Evolutionary conservation across 2,329 filamentous ascomycete species (phyloP), one percentile per base, ranked within the genome.

Genomic region (Cercospora sp.): DNA sequence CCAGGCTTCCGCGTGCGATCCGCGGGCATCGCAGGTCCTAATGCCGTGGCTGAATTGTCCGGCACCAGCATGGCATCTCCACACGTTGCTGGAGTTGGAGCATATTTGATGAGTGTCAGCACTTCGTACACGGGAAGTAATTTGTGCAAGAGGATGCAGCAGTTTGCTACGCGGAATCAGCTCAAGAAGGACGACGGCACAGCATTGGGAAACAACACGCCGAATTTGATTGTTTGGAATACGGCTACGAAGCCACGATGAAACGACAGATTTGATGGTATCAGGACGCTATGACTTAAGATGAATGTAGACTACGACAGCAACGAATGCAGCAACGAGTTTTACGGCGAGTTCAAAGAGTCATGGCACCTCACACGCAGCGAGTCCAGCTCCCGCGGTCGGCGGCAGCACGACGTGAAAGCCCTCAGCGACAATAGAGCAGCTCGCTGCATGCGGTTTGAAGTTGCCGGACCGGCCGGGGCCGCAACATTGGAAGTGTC

Each of bases 1-100:
- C 85, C 86, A 3, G 86, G 86, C 28, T 78, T 83, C 70, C 69
- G 81, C 68, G 82, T 87, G 65, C 75, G 83, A 10, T 83, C 81
- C 39, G 74, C 84, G 10, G 85, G 82, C 80, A 81, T 79, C 66
- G 30, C 39, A 33, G 82, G 80, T 9, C 80, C 79, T 33, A 77
- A 77, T 69, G 80, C 77, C 48, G 79, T 80, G 55, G 80, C 82
- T 71, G 82, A 84, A 72, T 79, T 79, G 64, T 80, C 77, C 33
- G 83, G 83, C 12, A 84, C 82, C 6, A 82, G 76, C 30, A 81
- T 81, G 85, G 82, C 67, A 26, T 67, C 55, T 18, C 55, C 66
- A 63, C 67, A 42, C 67, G 70, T 67, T 66, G 69, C 66, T 64
- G 69, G 59, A 65, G 64, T 67, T 60, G 79, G 18, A 64, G 69